Percentiles rank a stretch among this genome's conserved stretches.
Conservation (phyloP, 2,329 filamentous ascomycete species). For the Ascosphaera aggregata region DNA sequence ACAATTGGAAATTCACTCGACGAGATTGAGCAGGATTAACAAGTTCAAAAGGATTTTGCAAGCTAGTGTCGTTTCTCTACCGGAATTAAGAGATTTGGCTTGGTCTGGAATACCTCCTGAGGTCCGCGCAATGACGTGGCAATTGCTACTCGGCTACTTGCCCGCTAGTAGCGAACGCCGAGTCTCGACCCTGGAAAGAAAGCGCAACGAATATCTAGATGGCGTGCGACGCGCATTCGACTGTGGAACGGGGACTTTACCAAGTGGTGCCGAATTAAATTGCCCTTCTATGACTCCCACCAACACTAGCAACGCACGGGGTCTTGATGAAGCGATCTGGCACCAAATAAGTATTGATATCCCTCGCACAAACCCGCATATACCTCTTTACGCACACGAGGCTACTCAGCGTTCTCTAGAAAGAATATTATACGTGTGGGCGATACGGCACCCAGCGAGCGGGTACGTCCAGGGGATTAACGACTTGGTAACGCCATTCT, state of each 20-base stretch:
- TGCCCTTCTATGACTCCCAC: constrained; percentile 14
- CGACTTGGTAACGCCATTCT: constrained; percentile 91
- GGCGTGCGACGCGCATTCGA: constrained; percentile 52
- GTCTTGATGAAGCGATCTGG: constrained; percentile 93
- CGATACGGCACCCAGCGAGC: constrained; percentile 86
- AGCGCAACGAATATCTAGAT: constrained; percentile 89
- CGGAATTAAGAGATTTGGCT: constrained; percentile 61
- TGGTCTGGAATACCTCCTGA: constrained; percentile 93
- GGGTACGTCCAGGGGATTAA: constrained; percentile 99
- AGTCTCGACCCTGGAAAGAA: constrained; percentile 72
- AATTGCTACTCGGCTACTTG: constrained; percentile 79
- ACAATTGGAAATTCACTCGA: constrained; percentile 65
- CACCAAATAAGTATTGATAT: constrained; percentile 99
- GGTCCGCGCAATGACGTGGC: constrained; percentile 98
- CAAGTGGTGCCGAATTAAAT: constrained; percentile 16
- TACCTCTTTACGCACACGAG: constrained; percentile 86
- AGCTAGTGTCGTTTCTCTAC: constrained; percentile 64
- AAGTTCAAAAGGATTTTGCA: constrained; percentile 96
- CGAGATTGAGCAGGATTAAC: constrained; percentile 81
- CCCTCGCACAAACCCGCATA: constrained; percentile 83
- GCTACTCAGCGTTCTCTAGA: constrained; percentile 87
- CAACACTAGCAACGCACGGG: constrained; percentile 41
- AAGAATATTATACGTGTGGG: constrained; percentile 91
- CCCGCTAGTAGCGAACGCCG: constrained; percentile 91
- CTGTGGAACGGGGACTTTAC: constrained; percentile 21